A percentile compares a stretch with the other conserved stretches of the same genome.
These are phyloP conservation scores for Microcyclosporella mali DNA, from an alignment of 2,329 filamentous ascomycete species.

Conservation along the genomic window DNA sequence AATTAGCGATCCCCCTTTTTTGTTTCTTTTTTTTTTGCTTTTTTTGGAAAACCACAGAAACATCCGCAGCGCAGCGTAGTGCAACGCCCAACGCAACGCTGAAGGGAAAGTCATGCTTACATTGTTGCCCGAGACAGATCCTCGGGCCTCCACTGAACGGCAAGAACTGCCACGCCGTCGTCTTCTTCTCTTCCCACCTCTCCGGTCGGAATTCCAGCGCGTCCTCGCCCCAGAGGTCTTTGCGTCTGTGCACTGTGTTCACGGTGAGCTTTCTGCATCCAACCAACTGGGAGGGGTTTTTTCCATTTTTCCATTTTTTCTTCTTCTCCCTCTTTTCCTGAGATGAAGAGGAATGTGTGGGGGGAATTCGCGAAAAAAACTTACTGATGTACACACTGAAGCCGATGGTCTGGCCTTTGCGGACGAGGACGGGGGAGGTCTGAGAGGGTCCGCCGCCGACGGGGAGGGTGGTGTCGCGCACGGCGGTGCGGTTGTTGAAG, in stretches of 20 bases:
- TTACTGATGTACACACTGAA: constrained; percentile 41
- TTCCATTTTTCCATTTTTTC: too few species aligned
- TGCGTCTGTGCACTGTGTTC: constrained; percentile 46
- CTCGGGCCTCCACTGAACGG: constrained; percentile 33
- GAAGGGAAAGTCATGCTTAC: too few species aligned
- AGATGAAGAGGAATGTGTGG: too few species aligned
- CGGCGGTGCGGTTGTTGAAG: constrained; percentile 46
- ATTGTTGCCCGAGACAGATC: constrained; percentile 52
- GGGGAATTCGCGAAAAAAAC: too few species aligned
- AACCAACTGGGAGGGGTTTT: too few species aligned
- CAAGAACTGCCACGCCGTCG: constrained; percentile 30
- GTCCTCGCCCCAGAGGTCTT: constrained; percentile 45
- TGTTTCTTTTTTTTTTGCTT: too few species aligned
- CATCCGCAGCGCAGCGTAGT: too few species aligned
- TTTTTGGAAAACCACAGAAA: too few species aligned
- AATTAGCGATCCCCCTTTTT: too few species aligned
- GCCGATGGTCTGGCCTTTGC: constrained; percentile 41
- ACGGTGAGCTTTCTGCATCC: too few species aligned
- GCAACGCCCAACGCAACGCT: too few species aligned
- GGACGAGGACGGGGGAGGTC: constrained; percentile 45
- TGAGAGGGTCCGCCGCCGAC: constrained; percentile 46
- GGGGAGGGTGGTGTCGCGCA: constrained; percentile 47
- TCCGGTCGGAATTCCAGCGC: constrained; percentile 45
- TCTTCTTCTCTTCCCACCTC: constrained; percentile 35
- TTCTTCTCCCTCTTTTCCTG: too few species aligned